A percentile compares a stretch with the other conserved stretches of the same genome.
These are phyloP conservation scores for Adenanthera pavonina DNA, from an alignment of 306 rosid species.

Conservation along the genomic window DNA sequence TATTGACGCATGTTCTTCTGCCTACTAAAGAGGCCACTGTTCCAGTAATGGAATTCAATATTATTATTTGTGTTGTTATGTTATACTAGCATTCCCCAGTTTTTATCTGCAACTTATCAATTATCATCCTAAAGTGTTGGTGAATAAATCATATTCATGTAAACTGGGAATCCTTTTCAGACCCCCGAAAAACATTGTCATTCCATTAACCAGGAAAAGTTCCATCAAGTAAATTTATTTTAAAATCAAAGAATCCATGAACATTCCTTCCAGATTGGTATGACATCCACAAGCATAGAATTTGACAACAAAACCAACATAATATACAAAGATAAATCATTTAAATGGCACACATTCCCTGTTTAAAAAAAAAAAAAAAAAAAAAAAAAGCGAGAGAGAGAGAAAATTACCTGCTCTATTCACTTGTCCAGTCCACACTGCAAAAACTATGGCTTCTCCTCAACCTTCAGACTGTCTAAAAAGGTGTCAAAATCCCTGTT, in stretches of 20 bases:
- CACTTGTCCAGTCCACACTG: slow-evolving; percentile 9
- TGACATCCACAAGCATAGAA: slow-evolving; percentile 12
- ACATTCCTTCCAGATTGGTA: slow-evolving; percentile 7
- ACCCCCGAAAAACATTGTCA: background rate
- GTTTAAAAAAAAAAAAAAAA: no score
- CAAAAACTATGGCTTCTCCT: background rate
- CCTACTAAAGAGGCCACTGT: slow-evolving; percentile 7
- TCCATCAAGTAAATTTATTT: slow-evolving; percentile 5
- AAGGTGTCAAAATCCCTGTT: slow-evolving; percentile 22
- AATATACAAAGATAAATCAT: background rate
- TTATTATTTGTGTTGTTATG: background rate
- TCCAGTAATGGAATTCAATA: slow-evolving; percentile 18
- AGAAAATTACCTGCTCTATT: slow-evolving; percentile 15
- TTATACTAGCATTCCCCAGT: slow-evolving; percentile 13
- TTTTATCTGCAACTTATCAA: slow-evolving; percentile 21
- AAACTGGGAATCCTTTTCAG: background rate
- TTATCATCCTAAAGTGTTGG: background rate
- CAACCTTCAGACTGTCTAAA: slow-evolving; percentile 22
- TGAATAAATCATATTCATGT: background rate
- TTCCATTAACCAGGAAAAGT: background rate
- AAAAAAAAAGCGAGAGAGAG: background rate
- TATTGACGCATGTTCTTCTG: slow-evolving; percentile 1
- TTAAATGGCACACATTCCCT: slow-evolving; percentile 7
- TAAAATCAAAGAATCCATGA: slow-evolving; percentile 12
- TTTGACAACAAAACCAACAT: background rate